Evolutionary conservation across 2,329 filamentous ascomycete genomes (phyloP), one percentile per base, ranked within the genome.

Genomic region (Venturia aucupariae): DNA sequence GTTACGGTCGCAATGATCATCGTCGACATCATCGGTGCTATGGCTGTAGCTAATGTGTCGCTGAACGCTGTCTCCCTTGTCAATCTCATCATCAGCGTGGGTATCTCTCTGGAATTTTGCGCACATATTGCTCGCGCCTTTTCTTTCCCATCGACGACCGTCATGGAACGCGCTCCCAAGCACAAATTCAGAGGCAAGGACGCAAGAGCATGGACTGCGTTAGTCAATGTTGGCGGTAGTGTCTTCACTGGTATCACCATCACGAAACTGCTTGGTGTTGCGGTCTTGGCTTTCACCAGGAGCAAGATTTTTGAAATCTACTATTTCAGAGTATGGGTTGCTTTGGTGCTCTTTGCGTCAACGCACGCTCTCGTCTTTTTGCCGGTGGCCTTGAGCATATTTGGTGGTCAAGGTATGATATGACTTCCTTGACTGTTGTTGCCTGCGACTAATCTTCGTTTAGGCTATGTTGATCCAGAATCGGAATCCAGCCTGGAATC

Each of bases 271-370:
- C 80, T 99, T 1, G 94, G 94, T 3, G 93, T 99, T 0, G 88
- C 84, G 57, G 94, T 99, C 42, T 80, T 99, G 24, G 94, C 94
- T 0, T 99, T 97, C 72, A 99, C 94, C 8, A 82, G 90, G 62
- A 96, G 90, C 75, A 99, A 97, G 84, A 99, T 99, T 72, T 99
- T 99, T 71, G 95, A 99, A 79, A 91, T 99, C 65, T 99, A 99
- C 78, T 99, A 99, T 77, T 99, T 99, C 82, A 85, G 94, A 54
- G 90, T 99, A 54, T 99, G 94, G 94, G 80, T 97, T 22, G 89
- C 92, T 7, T 83, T 99, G 64, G 92, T 99, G 13, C 75, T 95
- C 11, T 93, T 96, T 75, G 95, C 92, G 2, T 90, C 90, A 8
- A 82, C 87, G 11, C 94, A 99, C 75, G 91, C 94, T 0, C 80